phyloP scores from a whole-genome alignment of 1,139 yeast genomes.

The Taphrina sp. region DNA sequence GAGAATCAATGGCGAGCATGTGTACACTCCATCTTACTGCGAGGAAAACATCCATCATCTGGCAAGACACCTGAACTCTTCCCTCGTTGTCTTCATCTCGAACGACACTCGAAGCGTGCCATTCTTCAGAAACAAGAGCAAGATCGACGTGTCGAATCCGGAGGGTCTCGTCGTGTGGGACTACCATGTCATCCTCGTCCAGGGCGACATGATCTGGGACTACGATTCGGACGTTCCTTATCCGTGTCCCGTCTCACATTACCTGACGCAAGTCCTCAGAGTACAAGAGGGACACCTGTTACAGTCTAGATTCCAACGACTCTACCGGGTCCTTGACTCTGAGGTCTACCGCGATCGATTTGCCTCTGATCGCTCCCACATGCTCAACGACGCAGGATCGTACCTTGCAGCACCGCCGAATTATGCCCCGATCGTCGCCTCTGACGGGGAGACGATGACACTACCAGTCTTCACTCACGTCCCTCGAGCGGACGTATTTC shows the following conservation, averaged over 20 bases:
- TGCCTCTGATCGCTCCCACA: slow-evolving; percentile 22
- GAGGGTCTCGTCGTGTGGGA: slow-evolving; percentile 28
- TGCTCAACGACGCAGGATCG: slow-evolving; percentile 12
- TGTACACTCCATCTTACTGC: slow-evolving; percentile 18
- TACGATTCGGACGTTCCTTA: slow-evolving; percentile 24
- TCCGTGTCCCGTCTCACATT: slow-evolving; percentile 4
- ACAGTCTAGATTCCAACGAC: background rate
- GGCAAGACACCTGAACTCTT: background rate
- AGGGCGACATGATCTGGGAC: slow-evolving; percentile 14
- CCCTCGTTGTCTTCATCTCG: slow-evolving; percentile 15
- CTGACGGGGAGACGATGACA: slow-evolving; percentile 1
- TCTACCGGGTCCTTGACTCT: slow-evolving; percentile 20
- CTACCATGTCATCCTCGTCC: slow-evolving; percentile 25
- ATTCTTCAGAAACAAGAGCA: slow-evolving; percentile 15
- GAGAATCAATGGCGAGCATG: background rate
- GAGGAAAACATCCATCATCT: slow-evolving; percentile 28
- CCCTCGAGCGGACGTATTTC: no score
- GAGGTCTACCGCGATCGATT: slow-evolving; percentile 5
- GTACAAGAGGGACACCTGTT: background rate
- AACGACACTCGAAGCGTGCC: slow-evolving; percentile 9
- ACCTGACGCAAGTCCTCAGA: slow-evolving; percentile 4
- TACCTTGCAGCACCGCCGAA: slow-evolving; percentile 3
- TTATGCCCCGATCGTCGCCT: slow-evolving; percentile 8
- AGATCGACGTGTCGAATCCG: slow-evolving; percentile 2
- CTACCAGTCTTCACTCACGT: no score